These are phyloP conservation scores for Cercophora samala DNA, from an alignment of 495 filamentous ascomycete species.

Conservation along the genomic window DNA sequence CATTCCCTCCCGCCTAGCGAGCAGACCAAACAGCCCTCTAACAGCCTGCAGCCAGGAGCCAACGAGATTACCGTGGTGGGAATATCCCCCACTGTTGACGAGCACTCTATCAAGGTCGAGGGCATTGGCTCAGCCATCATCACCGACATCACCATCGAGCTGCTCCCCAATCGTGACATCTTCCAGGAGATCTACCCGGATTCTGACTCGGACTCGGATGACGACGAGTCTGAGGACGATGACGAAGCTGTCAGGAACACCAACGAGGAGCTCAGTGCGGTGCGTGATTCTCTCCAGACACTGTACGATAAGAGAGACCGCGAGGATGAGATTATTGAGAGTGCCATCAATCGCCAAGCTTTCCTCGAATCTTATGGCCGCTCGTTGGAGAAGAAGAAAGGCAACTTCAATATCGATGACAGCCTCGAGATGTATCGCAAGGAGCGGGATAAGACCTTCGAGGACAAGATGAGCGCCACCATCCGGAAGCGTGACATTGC, in stretches of 20 bases:
- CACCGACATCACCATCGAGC: slow-evolving; percentile 62
- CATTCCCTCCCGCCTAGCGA: background rate
- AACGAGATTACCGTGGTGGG: slow-evolving; percentile 66
- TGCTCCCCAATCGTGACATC: slow-evolving; percentile 56
- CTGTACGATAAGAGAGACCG: slow-evolving; percentile 29
- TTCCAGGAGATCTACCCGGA: slow-evolving; percentile 56
- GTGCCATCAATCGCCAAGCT: slow-evolving; percentile 39
- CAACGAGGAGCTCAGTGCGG: slow-evolving; percentile 28
- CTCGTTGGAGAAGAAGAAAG: slow-evolving; percentile 36
- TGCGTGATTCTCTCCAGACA: slow-evolving; percentile 28
- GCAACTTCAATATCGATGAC: slow-evolving; percentile 27
- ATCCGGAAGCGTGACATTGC: slow-evolving; percentile 32
- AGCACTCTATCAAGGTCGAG: slow-evolving; percentile 68
- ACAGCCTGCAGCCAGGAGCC: slow-evolving; percentile 48
- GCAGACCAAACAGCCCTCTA: background rate
- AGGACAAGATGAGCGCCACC: slow-evolving; percentile 36
- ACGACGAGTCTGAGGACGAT: slow-evolving; percentile 34
- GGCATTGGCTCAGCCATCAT: slow-evolving; percentile 61
- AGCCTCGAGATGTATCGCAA: slow-evolving; percentile 45
- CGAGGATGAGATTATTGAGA: slow-evolving; percentile 34
- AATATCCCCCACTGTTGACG: slow-evolving; percentile 60
- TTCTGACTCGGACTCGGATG: slow-evolving; percentile 41
- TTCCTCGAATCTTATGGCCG: slow-evolving; percentile 47
- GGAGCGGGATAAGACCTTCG: slow-evolving; percentile 49
- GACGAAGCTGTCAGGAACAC: slow-evolving; percentile 28